A percentile compares a stretch with the other conserved stretches of the same genome.
Conservation (phyloP, 768 basidiomycete species). For the Lactarius akahatsu region DNA sequence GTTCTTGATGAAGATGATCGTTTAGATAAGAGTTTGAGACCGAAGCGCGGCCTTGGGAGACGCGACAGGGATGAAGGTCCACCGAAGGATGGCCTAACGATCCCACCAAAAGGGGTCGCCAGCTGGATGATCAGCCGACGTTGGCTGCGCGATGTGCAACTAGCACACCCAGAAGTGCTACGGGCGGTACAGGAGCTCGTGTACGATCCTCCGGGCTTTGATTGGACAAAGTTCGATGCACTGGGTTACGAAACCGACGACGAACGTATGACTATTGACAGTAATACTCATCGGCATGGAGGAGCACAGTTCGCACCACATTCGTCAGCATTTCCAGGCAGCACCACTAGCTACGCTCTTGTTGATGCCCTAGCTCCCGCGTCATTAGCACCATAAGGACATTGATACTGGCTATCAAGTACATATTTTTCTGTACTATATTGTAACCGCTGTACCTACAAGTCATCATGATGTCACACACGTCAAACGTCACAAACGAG, state of each 20-base stretch:
- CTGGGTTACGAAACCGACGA: conserved; percentile 61
- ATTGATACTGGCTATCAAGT: background rate
- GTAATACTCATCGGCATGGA: conserved; percentile 12
- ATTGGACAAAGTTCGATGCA: conserved; percentile 48
- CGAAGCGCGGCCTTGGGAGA: conserved; percentile 58
- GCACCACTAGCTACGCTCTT: conserved; percentile 34
- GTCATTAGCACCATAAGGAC: conserved; percentile 5
- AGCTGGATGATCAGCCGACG: conserved; percentile 76
- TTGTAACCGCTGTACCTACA: background rate
- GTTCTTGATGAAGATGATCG: conserved; percentile 59
- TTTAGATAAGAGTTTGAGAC: conserved; percentile 44
- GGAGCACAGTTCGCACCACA: conserved; percentile 26
- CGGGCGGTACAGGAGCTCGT: conserved; percentile 45
- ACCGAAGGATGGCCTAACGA: conserved; percentile 52
- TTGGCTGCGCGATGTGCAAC: conserved; percentile 51
- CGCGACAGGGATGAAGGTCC: conserved; percentile 54
- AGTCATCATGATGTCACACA: background rate
- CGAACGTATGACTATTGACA: conserved; percentile 29
- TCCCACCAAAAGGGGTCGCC: conserved; percentile 64
- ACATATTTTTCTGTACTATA: background rate
- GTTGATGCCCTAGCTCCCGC: conserved; percentile 34
- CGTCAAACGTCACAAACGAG: background rate
- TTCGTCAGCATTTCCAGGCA: conserved; percentile 7
- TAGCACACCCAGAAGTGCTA: conserved; percentile 48
- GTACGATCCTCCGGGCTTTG: conserved; percentile 47